phyloP scores from a whole-genome alignment of 306 rosid genomes.

The Gynostemma pentaphyllum region DNA sequence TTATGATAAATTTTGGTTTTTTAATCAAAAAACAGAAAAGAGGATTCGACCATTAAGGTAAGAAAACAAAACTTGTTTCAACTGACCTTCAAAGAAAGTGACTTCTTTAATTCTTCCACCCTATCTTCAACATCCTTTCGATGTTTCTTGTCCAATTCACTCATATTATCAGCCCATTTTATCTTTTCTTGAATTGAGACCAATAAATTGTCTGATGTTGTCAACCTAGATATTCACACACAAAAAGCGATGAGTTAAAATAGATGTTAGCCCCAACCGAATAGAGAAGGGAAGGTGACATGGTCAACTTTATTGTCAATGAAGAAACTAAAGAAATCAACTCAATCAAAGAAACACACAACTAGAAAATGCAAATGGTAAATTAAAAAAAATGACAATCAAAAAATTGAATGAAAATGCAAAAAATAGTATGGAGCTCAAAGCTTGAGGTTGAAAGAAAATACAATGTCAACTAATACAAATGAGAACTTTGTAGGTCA shows the following conservation, averaged over 20 bases:
- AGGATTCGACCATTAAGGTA: neutral
- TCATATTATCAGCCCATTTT: slow-evolving; percentile 87
- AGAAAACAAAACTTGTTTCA: slow-evolving; percentile 29
- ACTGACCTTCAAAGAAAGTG: slow-evolving; percentile 81
- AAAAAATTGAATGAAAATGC: neutral
- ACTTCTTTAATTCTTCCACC: slow-evolving; percentile 83
- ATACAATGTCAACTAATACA: neutral
- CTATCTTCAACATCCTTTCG: slow-evolving; percentile 75
- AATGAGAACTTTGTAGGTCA: neutral
- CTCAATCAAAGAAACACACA: neutral
- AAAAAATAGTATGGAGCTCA: neutral
- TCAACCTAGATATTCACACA: slow-evolving; percentile 48
- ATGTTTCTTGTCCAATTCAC: slow-evolving; percentile 75
- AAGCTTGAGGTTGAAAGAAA: neutral
- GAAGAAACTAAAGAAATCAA: neutral
- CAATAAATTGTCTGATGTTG: slow-evolving; percentile 70
- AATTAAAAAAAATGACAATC: neutral
- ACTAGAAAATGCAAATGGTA: neutral
- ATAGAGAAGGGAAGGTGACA: neutral
- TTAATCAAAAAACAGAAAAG: neutral
- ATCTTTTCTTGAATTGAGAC: slow-evolving; percentile 89
- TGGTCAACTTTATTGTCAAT: neutral
- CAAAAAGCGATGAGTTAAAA: neutral
- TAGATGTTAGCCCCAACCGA: slow-evolving; percentile 7
- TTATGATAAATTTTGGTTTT: neutral